These are phyloP conservation scores for Anisodus tanguticus DNA, from an alignment of 257 asterid species.

Conservation along the genomic window DNA sequence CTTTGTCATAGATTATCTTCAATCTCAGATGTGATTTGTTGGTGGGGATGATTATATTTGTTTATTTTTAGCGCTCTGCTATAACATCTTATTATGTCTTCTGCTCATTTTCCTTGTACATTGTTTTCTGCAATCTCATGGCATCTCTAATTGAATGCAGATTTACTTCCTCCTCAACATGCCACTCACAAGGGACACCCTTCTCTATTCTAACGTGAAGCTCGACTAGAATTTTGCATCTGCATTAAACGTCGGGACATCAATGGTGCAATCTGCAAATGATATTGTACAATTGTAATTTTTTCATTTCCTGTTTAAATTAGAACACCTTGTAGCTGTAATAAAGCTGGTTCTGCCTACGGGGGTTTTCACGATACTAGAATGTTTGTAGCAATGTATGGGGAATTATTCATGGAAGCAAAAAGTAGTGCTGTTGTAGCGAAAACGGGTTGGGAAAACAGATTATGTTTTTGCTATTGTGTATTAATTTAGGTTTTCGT, in stretches of 20 bases:
- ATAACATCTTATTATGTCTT: background rate
- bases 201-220: conserved; percentile 88
- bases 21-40: background rate
- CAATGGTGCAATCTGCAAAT: conserved; percentile 36
- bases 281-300: conserved; percentile 36
- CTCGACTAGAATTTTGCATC: conserved; percentile 58
- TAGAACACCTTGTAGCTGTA: conserved; percentile 24
- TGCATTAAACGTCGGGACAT: conserved; percentile 36
- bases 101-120: background rate
- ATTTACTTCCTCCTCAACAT: conserved; percentile 66
- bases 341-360: background rate
- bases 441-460: background rate
- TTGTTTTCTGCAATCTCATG: conserved; percentile 23
- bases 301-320: background rate
- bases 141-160: conserved; percentile 58
- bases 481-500: background rate
- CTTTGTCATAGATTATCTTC: background rate
- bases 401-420: background rate
- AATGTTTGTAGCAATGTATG: conserved; percentile 16
- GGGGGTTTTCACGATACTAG: background rate
- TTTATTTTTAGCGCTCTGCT: background rate
- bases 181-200: conserved; percentile 97
- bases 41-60: background rate
- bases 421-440: background rate
- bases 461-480: background rate